Base-by-base conservation (phyloP, 768 basidiomycete species). In the Trametes coccinea region DNA sequence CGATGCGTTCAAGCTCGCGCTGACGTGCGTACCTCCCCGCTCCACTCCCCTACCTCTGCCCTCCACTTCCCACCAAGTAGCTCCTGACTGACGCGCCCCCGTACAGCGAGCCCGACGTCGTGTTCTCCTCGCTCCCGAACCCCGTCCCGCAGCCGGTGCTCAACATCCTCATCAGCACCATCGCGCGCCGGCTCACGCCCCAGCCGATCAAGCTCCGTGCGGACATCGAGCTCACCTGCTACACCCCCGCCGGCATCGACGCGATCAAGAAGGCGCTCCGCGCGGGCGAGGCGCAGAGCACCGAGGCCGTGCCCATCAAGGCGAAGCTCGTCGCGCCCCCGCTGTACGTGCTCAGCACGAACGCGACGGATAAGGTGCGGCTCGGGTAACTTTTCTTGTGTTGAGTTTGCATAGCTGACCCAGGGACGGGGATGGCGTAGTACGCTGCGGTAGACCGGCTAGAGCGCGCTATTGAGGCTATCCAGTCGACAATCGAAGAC, bases 141-240 rank as follows among this genome's bases (percentile, higher is more conserved):
- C 83, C 86, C 7, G 77, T 89, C 52, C 78, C 84, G 3, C 70
- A 79, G 5, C 78, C 84, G 0, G 88, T 88, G 1, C 77, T 86
- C 33, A 74, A 80, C 3, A 80, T 90, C 45, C 83, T 98, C 17
- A 84, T 83, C 63, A 75, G 82, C 57, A 96, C 93, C 22, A 97
- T 99, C 71, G 95, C 95, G 6, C 89, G 95, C 46, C 89, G 97
- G 11, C 81, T 98, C 41, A 99, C 97, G 0, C 97, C 97, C 1
- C 97, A 99, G 74, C 95, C 97, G 5, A 95, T 99, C 81, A 99
- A 98, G 78, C 85, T 99, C 43, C 93, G 97, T 67, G 95, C 97
- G 4, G 97, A 99, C 76, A 92, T 99, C 69, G 95, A 98, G 76
- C 78, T 99, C 47, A 97, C 95, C 43, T 98, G 96, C 75, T 99